Base-by-base conservation (phyloP, 2,329 filamentous ascomycete genomes). In the Colletotrichum ledebouriae region DNA sequence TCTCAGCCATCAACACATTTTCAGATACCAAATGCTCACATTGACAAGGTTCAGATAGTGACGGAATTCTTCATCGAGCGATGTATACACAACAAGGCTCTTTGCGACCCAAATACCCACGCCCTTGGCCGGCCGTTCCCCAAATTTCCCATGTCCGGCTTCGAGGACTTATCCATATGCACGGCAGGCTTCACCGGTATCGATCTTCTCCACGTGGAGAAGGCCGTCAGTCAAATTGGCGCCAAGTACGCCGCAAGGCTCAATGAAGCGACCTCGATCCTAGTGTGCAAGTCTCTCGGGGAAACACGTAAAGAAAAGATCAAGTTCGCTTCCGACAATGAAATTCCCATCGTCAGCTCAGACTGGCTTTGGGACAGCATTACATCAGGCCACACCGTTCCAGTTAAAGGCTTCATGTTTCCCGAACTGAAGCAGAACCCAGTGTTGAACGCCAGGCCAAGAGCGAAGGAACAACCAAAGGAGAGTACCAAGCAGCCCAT, bases 31-130 rank as follows among this genome's bases (percentile, higher is more conserved):
- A 58, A 82, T 2, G 71, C 79, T 4, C 78, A 78, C 4, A 77
- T 81, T 53, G 81, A 80, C 20, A 71, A 78, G 33, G 75, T 87
- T 7, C 76, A 84, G 58, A 76, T 86, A 49, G 89, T 97, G 37
- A 98, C 94, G 11, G 94, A 97, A 76, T 97, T 96, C 85, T 99
- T 95, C 87, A 85, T 99, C 59, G 96, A 99, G 80, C 89, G 89
- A 55, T 98, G 95, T 76, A 82, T 99, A 44, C 90, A 94, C 76
- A 88, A 88, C 71, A 96, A 93, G 78, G 82, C 81, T 29, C 87
- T 95, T 73, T 84, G 93, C 53, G 83, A 91, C 34, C 93, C 94
- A 5, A 81, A 84, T 59, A 83, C 87, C 4, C 89, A 96, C 76
- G 85, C 92, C 46, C 86, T 97, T 25, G 94, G 93, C 67, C 89